Conservation (phyloP, 1,284 basidiomycete genomes). For the Thelephora terrestris region DNA sequence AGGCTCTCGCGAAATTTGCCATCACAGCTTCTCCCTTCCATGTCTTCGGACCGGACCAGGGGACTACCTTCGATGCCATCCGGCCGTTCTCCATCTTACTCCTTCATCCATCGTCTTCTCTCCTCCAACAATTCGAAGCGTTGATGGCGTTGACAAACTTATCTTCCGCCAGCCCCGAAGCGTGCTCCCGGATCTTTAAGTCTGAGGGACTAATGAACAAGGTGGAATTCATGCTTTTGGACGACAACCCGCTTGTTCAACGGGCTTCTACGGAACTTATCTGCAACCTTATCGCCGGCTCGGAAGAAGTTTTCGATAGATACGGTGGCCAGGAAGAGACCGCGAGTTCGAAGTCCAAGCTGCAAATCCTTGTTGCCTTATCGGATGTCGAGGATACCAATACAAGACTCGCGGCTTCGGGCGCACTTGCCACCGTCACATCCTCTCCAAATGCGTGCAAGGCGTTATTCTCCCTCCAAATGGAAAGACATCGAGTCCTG, state of each 20-base stretch:
- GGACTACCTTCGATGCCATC: constrained; percentile 71
- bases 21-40: constrained; percentile 87
- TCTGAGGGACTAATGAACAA: constrained; percentile 55
- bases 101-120: constrained; percentile 52
- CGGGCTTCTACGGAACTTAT: constrained; percentile 88
- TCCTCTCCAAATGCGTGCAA: constrained; percentile 50
- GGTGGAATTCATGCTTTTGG: constrained; percentile 75
- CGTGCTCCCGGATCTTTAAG: constrained; percentile 55
- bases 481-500: constrained; percentile 48
- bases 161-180: constrained; percentile 62
- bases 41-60: constrained; percentile 78
- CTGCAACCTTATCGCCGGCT: constrained; percentile 82
- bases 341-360: constrained; percentile 42
- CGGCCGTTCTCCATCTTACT: constrained; percentile 68
- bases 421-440: constrained; percentile 75
- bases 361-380: constrained; percentile 78
- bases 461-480: constrained; percentile 51
- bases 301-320: constrained; percentile 62
- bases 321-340: constrained; percentile 41
- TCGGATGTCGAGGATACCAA: constrained; percentile 75
- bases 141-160: constrained; percentile 96
- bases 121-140: constrained; percentile 85
- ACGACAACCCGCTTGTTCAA: constrained; percentile 75
- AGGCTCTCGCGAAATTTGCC: constrained; percentile 86
- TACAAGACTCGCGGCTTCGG: constrained; percentile 78